A percentile compares a stretch with the other conserved stretches of the same genome.
phyloP scores from a whole-genome alignment of 169 alveolate genomes.

The Eimeria tenella region DNA sequence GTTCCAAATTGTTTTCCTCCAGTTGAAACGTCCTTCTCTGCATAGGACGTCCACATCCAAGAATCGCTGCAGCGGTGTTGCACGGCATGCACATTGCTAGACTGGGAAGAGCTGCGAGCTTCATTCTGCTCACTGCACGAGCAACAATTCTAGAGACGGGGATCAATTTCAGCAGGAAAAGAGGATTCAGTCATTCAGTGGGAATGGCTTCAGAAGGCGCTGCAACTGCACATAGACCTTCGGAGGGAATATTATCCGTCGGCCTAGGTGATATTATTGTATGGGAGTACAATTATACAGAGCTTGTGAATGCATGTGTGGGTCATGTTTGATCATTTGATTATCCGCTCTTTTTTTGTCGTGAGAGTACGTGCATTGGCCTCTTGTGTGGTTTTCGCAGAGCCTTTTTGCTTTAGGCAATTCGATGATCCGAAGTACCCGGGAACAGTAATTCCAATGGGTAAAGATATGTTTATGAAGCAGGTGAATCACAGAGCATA shows the following conservation, averaged over 20 bases:
- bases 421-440: conserved; percentile 67
- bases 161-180: neutral
- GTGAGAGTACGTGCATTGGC: no score
- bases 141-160: neutral
- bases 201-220: neutral
- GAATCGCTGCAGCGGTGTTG: no score
- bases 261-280: conserved; percentile 30
- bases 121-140: neutral
- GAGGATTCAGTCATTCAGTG: neutral
- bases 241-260: neutral
- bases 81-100: neutral
- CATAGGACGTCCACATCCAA: no score
- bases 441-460: conserved; percentile 68
- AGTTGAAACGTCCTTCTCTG: no score
- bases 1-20: no score
- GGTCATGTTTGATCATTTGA: no score
- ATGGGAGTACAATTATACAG: neutral
- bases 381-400: conserved; percentile 47
- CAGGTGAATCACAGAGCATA: conserved; percentile 32
- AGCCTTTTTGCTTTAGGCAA: conserved; percentile 73
- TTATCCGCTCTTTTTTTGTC: no score
- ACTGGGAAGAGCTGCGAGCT: conserved; percentile 12
- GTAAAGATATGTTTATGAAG: conserved; percentile 35
- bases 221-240: neutral
- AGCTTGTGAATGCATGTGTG: no score